Evolutionary conservation across 306 rosid genomes (phyloP).

Genomic region (Medicago arabica): DNA sequence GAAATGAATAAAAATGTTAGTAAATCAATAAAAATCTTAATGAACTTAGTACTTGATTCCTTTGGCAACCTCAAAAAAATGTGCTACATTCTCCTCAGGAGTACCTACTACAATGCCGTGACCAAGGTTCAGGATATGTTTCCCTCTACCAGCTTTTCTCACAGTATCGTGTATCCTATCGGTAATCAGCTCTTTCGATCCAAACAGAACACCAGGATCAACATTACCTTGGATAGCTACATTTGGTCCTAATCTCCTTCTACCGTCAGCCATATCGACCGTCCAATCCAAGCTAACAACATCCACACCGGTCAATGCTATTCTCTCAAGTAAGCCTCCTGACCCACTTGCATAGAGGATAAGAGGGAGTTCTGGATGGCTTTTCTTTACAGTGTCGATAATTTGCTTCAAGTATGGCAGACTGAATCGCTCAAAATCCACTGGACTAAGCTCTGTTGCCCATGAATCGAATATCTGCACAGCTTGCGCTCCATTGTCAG

Average conservation of each 20-base stretch:
- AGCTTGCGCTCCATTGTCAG: constrained; percentile 95
- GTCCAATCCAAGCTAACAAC: constrained; percentile 99
- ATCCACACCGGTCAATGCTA: constrained; percentile 84
- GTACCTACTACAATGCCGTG: constrained; percentile 60
- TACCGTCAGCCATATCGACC: constrained; percentile 95
- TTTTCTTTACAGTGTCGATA: constrained; percentile 73
- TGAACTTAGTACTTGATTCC: constrained; percentile 65
- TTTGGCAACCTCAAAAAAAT: constrained; percentile 96
- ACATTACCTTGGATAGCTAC: constrained; percentile 95
- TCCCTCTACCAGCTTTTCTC: constrained; percentile 84
- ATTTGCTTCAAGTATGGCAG: constrained; percentile 94
- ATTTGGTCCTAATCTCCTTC: constrained; percentile 77
- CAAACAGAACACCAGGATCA: constrained; percentile 97
- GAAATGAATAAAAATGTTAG: constrained; percentile 12
- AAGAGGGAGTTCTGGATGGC: constrained; percentile 86
- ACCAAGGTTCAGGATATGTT: constrained; percentile 77
- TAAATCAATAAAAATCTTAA: constrained; percentile 26
- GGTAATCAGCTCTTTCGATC: constrained; percentile 88
- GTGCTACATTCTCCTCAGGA: constrained; percentile 72
- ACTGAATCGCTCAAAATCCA: constrained; percentile 95
- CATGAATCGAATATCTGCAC: constrained; percentile 96
- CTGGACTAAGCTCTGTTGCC: constrained; percentile 96
- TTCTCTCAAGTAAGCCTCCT: constrained; percentile 93
- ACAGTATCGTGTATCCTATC: constrained; percentile 81
- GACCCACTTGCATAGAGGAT: constrained; percentile 98